Conservation (phyloP, 1,139 yeast species). For the Sugiyamaella neomexicana region DNA sequence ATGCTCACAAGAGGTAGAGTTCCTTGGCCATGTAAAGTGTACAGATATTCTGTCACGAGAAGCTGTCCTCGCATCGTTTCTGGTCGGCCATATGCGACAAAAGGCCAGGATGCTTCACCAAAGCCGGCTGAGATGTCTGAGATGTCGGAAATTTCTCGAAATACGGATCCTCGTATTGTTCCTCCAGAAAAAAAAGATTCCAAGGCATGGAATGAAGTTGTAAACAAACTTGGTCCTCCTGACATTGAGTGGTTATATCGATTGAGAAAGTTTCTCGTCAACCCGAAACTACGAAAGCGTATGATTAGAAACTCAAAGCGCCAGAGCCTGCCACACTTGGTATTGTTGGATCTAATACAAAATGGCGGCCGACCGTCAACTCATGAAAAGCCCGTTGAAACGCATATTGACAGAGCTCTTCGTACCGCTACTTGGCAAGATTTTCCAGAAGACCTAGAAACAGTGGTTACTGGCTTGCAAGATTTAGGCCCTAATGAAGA, state of each 20-base stretch:
- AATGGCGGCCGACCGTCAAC: constrained; percentile 12
- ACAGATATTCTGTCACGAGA: background rate
- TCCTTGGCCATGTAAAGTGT: too few species aligned
- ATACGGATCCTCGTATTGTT: constrained; percentile 11
- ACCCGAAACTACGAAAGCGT: constrained; percentile 11
- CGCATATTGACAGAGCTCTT: constrained; percentile 19
- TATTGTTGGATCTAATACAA: constrained; percentile 13
- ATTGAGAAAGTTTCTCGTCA: constrained; percentile 14
- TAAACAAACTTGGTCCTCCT: constrained; percentile 9
- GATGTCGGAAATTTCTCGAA: background rate
- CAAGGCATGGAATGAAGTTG: constrained; percentile 18
- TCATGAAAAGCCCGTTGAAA: background rate
- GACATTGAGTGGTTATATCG: constrained; percentile 14
- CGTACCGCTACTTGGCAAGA: constrained; percentile 27
- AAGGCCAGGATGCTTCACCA: background rate
- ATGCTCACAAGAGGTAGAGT: too few species aligned
- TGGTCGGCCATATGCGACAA: background rate
- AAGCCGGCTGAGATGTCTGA: background rate
- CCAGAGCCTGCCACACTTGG: constrained; percentile 15
- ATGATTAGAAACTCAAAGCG: constrained; percentile 10
- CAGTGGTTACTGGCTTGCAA: constrained; percentile 32
- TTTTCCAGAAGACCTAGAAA: constrained; percentile 32
- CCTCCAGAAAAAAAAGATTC: constrained; percentile 15
- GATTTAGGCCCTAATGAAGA: constrained; percentile 33
- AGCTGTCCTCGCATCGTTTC: background rate